These are phyloP conservation scores for Fusarium fujikuroi DNA, from an alignment of 2,329 filamentous ascomycete species.

Conservation along the genomic window DNA sequence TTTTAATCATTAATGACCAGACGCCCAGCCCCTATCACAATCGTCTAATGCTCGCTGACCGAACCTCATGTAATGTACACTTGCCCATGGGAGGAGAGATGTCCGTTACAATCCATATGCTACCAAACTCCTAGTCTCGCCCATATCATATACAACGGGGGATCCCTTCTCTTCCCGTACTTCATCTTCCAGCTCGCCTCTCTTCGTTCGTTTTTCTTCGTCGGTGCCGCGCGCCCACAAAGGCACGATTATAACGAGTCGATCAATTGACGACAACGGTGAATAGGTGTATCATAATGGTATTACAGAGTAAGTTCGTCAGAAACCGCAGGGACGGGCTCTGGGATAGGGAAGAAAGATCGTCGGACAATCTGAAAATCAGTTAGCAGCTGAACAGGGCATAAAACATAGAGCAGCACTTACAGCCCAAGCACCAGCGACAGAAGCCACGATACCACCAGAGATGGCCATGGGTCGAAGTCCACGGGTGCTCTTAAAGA, in stretches of 20 bases:
- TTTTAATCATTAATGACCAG: slow-evolving; percentile 48
- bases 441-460: slow-evolving; percentile 84
- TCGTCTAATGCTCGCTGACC: slow-evolving; percentile 60
- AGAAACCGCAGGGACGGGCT: slow-evolving; percentile 45
- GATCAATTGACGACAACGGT: slow-evolving; percentile 23
- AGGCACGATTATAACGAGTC: slow-evolving; percentile 39
- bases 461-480: slow-evolving; percentile 94
- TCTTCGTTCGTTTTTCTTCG: slow-evolving; percentile 20
- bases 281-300: slow-evolving; percentile 32
- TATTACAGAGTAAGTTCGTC: slow-evolving; percentile 47
- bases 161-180: slow-evolving; percentile 22
- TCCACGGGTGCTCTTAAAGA: slow-evolving; percentile 97
- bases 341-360: slow-evolving; percentile 55
- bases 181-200: slow-evolving; percentile 18
- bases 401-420: slow-evolving; percentile 52
- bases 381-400: slow-evolving; percentile 5
- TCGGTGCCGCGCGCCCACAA: slow-evolving; percentile 4
- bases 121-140: slow-evolving; percentile 47
- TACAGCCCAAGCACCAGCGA: slow-evolving; percentile 93
- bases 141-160: slow-evolving; percentile 47
- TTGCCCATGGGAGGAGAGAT: slow-evolving; percentile 64
- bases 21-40: slow-evolving; percentile 48
- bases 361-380: slow-evolving; percentile 50
- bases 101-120: slow-evolving; percentile 55
- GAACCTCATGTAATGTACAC: slow-evolving; percentile 61